A percentile compares a stretch with the other conserved stretches of the same genome.
Conservation (phyloP, 768 basidiomycete genomes). For the Antrodiella citrinella region DNA sequence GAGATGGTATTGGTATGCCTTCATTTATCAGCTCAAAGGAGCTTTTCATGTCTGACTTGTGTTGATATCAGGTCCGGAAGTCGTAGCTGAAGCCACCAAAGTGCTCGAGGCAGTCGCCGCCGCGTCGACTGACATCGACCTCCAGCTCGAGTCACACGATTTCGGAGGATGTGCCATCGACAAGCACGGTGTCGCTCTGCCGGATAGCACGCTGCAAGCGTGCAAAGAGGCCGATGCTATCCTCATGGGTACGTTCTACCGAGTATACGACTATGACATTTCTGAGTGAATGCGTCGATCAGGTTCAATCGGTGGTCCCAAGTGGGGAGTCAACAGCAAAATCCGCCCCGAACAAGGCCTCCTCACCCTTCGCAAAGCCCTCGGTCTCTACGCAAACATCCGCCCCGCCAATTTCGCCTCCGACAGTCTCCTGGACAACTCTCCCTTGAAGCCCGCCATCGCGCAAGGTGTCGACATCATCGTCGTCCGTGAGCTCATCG, state of each 20-base stretch:
- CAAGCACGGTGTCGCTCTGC: constrained; percentile 74
- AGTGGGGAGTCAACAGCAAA: constrained; percentile 88
- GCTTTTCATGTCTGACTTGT: not conserved
- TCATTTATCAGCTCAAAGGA: not conserved
- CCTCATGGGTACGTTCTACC: constrained; percentile 76
- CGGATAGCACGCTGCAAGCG: constrained; percentile 76
- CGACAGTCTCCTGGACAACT: constrained; percentile 77
- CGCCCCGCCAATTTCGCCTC: constrained; percentile 94
- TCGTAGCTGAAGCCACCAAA: constrained; percentile 75
- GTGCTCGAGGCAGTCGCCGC: constrained; percentile 70
- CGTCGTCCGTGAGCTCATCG: constrained; percentile 93
- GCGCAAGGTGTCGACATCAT: constrained; percentile 86
- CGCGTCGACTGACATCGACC: constrained; percentile 52
- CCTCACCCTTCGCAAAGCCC: constrained; percentile 77
- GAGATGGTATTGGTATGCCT: constrained; percentile 88
- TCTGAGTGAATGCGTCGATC: no score
- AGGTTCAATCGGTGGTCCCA: constrained; percentile 99
- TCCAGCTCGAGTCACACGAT: constrained; percentile 65
- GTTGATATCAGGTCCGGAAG: constrained; percentile 68
- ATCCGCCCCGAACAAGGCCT: constrained; percentile 92
- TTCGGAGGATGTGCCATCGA: constrained; percentile 97
- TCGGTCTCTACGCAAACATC: constrained; percentile 97
- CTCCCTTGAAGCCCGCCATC: constrained; percentile 81
- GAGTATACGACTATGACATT: not conserved
- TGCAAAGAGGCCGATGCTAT: constrained; percentile 94